A percentile compares a stretch with the other conserved stretches of the same genome.
phyloP scores from a whole-genome alignment of 495 filamentous ascomycete species.

The Aspergillus nanangensis region DNA sequence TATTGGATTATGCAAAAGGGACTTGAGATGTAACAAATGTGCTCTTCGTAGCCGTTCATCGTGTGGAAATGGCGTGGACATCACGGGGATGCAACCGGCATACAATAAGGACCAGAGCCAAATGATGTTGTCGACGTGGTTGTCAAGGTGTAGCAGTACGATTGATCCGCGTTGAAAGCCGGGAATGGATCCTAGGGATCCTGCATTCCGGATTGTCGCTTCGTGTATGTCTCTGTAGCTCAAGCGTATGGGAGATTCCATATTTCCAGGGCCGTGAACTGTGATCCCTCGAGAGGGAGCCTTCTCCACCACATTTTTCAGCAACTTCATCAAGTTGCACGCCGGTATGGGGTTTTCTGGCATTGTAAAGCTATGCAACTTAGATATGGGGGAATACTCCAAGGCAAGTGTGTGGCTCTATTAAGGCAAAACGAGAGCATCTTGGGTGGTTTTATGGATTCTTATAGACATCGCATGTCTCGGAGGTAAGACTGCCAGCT shows the following conservation, averaged over 20 bases:
- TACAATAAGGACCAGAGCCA: background rate
- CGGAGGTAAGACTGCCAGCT: too few species aligned
- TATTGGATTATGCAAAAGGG: background rate
- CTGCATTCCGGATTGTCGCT: background rate
- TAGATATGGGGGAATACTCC: too few species aligned
- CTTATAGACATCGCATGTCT: too few species aligned
- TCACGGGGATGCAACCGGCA: background rate
- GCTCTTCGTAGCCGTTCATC: background rate
- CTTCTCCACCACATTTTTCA: background rate
- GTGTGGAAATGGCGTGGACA: background rate
- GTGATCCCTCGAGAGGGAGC: background rate
- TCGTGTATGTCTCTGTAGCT: background rate
- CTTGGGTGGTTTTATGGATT: too few species aligned
- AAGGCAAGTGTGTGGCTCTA: too few species aligned
- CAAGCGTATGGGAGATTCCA: background rate
- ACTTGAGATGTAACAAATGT: background rate
- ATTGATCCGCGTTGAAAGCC: background rate
- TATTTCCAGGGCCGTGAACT: background rate
- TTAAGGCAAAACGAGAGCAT: too few species aligned
- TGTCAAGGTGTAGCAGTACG: background rate
- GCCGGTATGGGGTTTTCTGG: too few species aligned
- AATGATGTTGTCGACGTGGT: background rate
- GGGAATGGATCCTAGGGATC: background rate
- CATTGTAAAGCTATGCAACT: too few species aligned
- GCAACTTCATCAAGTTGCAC: too few species aligned